Base-by-base conservation (phyloP, 352 stramenopile species). In the Globisporangium barbulae region DNA sequence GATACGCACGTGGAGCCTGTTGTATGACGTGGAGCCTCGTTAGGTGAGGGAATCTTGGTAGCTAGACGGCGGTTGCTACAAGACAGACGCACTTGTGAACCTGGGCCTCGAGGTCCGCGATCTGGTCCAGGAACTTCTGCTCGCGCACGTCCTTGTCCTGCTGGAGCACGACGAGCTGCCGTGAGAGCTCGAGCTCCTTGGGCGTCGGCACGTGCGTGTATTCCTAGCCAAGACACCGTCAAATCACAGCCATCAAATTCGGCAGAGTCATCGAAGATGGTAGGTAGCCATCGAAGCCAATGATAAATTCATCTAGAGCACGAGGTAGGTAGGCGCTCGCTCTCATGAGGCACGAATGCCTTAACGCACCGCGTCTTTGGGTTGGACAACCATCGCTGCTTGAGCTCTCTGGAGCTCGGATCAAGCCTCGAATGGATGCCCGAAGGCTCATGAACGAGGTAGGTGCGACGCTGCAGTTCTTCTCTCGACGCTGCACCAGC, bases 161-260 rank as follows among this genome's bases (percentile, higher is more conserved):
- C 61, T 91, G 81, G 31, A 91, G 61, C 2, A 74, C 73, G 5
- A 91, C 68, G 5, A 93, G 72, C 47, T 90, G 79, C 1, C 79
- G 75, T 28, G 81, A 90, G 2, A 93, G 69, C 56, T 88, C 81
- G 22, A 90, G 67, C 59, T 91, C 84, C 33, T 93, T 88, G 9
- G 81, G 81, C 21, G 84, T 93, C 39, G 84, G 81, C 4, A 93
- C 81, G 7, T 78, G 67, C 19, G 84, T 81, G 41, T 93, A 93
- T 53, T 81, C 75, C 83, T 93, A 58, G 22, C 3, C n/a, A n/a
- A 53, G 21, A 28, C 39, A 61, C n/a, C n/a, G 9, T 25, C 53
- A 59, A 57, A 4, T 19, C 7, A 33, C 8, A 39, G 12, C 21
- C 22, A 30, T 0, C 2, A n/a, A 30, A 12, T 17, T n/a, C 13